Conservation (phyloP, 2,329 filamentous ascomycete species). For the Sporothrix sp. region DNA sequence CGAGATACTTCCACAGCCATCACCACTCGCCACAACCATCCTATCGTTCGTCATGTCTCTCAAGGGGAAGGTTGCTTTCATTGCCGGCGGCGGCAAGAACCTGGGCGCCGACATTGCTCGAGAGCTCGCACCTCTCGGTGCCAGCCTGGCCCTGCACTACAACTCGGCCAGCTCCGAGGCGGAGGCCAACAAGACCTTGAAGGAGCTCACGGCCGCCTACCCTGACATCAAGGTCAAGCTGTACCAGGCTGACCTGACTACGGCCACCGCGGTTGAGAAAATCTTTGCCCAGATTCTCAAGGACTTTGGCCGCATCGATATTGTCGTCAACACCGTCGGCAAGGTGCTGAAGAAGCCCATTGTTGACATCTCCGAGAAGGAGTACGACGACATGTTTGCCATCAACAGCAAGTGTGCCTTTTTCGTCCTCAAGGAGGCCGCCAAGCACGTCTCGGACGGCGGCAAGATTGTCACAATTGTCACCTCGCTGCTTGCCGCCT, state of each 20-base stretch:
- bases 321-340: conserved; percentile 41
- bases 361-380: conserved; percentile 32
- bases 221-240: conserved; percentile 27
- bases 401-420: conserved; percentile 38
- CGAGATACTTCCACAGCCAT: no score
- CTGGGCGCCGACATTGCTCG: conserved; percentile 31
- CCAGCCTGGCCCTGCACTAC: conserved; percentile 26
- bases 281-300: conserved; percentile 32
- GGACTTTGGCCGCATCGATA: conserved; percentile 37
- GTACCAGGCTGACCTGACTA: conserved; percentile 35
- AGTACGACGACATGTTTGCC: conserved; percentile 39
- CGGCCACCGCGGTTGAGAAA: conserved; percentile 28
- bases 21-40: neutral
- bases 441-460: conserved; percentile 32
- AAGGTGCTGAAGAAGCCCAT: conserved; percentile 40
- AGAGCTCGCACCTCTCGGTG: conserved; percentile 28
- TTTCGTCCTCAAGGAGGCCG: conserved; percentile 35
- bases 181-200: conserved; percentile 27
- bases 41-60: conserved; percentile 18
- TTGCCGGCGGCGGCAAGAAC: conserved; percentile 34
- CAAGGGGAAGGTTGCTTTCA: conserved; percentile 30
- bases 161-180: conserved; percentile 31
- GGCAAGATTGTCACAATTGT: conserved; percentile 39
- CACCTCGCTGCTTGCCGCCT: conserved; percentile 36
- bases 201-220: conserved; percentile 26